Base-by-base conservation (phyloP, 1,139 yeast species). In the Meyerozyma sp. region DNA sequence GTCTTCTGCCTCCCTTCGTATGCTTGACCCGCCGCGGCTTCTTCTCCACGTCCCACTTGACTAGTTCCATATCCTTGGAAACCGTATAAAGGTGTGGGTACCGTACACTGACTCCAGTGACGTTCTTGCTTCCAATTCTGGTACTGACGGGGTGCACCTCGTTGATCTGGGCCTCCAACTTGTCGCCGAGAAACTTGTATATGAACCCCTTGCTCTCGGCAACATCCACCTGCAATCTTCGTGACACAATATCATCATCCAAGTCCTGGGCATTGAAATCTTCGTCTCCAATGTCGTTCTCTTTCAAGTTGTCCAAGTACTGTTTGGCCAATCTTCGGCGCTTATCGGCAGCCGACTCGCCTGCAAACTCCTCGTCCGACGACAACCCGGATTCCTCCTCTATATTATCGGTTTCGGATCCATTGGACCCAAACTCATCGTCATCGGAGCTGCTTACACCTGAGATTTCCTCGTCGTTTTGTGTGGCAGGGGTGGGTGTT, bases 281-380 rank as follows among this genome's bases (percentile, higher is more conserved):
- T 11, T 59, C 73, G 27, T 74, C 80, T 16, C 74, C 71, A 14
- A 62, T 52, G 37, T 68, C 69, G 49, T 81, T 87, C 3, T 67
- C 64, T 58, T 84, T 81, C 55, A 93, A 66, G 57, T 87, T 87
- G 39, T 86, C 93, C 52, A 93, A 70, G 63, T 93, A 93, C 62
- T 91, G 95, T 62, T 90, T 90, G 18, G 98, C 98, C 50, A 93
- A 71, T 57, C 98, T 73, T 66, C 98, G 80, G 65, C 99, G 80
- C 63, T 89, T 91, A 57, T 93, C 98, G 0, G 96, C 95, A 18
- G 91, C 95, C 42, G 80, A 81, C 62, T 93, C 98, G 26, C 73
- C 75, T 23, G 71, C 80, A 52, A 81, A 81, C 53, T 83, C 93
- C 54, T 82, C 90, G 41, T 82, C 91, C 7, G 84, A 79, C 11